phyloP scores from a whole-genome alignment of 352 stramenopile genomes.

The Phytophthora sojae region DNA sequence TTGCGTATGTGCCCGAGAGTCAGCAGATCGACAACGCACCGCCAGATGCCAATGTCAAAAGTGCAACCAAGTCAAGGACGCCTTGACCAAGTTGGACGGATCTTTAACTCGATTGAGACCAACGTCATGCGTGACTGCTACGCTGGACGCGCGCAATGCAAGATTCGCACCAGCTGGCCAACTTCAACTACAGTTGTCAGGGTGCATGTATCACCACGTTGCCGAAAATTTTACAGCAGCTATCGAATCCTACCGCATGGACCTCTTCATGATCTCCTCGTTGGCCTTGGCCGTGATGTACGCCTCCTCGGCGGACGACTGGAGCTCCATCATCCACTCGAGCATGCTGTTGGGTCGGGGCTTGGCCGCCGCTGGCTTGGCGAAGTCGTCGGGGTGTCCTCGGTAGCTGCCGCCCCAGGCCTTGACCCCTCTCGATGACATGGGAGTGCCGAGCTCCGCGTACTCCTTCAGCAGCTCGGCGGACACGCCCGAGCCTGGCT shows the following conservation, averaged over 20 bases:
- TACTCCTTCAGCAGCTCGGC: slow-evolving; percentile 27
- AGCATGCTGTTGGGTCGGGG: slow-evolving; percentile 25
- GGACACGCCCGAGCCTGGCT: slow-evolving; percentile 7
- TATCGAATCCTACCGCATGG: slow-evolving; percentile 24
- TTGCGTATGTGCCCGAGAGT: slow-evolving; percentile 5
- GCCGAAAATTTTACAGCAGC: too few relatives aligned
- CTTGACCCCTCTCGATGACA: slow-evolving; percentile 4
- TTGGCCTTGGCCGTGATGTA: slow-evolving; percentile 57
- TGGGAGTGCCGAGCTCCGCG: slow-evolving; percentile 12
- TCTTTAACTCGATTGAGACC: too few relatives aligned
- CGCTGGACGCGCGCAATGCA: too few relatives aligned
- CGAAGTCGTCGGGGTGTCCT: slow-evolving; percentile 5
- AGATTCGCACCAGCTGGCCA: neutral
- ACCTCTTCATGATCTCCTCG: slow-evolving; percentile 52
- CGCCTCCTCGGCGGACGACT: slow-evolving; percentile 46
- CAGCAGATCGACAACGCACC: neutral
- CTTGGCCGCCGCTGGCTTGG: slow-evolving; percentile 8
- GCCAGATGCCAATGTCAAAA: neutral
- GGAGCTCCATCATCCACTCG: slow-evolving; percentile 49
- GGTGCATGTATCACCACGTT: neutral
- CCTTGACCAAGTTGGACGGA: too few relatives aligned
- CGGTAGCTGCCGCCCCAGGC: slow-evolving; percentile 17
- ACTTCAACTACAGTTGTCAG: neutral
- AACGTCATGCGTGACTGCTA: too few relatives aligned
- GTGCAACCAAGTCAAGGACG: slow-evolving; percentile 1